Evolutionary conservation across 129 eudicot genomes (phyloP), one percentile per base, ranked within the genome.

Genomic region (Chrysanthemum lavandulifolium): DNA sequence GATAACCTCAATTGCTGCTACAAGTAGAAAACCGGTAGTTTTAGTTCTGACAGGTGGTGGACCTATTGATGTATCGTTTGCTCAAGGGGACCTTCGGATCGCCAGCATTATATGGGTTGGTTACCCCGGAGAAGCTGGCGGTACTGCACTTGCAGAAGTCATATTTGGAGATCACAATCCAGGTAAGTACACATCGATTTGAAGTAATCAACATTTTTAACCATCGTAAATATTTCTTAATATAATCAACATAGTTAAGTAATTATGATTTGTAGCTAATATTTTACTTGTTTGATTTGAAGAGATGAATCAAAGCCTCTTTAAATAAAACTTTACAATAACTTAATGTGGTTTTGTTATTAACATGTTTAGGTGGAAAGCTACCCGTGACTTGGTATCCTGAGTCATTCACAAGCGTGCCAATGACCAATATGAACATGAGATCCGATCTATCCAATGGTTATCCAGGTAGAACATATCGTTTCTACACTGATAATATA

Each of bases 51-150:
- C 89, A 40, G 96, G 97, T 59, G 99, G 99, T 14, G 97, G 96
- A 31, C 96, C 99, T 19, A 54, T 91, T 68, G 99, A 95, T 53
- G 85, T 95, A 15, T 90, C 99, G 3, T 88, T 95, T 53, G 96
- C 96, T 67, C 79, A 85, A 48, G 75, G 55, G 21, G 85, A 91
- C 74, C 86, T 87, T 10, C 65, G 80, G 10, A 84, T 95, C 13
- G 88, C 85, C 2, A 82, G 94, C 85, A 88, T 91, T 67, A 78
- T 95, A 13, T 95, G 99, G 99, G 86, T 88, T 14, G 99, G 97
- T 43, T 95, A 95, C 71, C 99, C 99, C 2, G 99, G 96, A 61
- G 99, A 95, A 79, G 91, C 90, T 31, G 99, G 97, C 61, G 96
- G 91, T 13, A 54, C 52, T 64, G 97, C 95, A 0, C 90, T 91